phyloP scores from a whole-genome alignment of 768 basidiomycete species.

The Hericium rajendrae region DNA sequence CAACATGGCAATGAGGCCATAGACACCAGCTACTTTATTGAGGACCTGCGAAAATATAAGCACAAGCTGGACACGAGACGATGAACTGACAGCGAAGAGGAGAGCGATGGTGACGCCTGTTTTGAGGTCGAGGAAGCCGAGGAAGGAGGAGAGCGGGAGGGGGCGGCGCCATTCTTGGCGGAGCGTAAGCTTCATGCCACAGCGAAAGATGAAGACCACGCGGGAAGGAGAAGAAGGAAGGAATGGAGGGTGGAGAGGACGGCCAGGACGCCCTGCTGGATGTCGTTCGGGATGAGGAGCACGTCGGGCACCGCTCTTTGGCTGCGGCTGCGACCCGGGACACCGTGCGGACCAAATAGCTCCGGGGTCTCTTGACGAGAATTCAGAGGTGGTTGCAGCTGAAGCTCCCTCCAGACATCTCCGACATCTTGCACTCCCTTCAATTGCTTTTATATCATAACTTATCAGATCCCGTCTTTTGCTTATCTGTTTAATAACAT shows the following conservation, averaged over 20 bases:
- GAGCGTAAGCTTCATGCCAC: conserved; percentile 66
- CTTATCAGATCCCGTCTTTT: neutral
- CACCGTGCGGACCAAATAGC: too few species aligned
- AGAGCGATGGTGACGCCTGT: conserved; percentile 83
- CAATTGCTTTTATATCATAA: neutral
- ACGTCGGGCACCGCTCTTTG: neutral
- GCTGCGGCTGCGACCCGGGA: too few species aligned
- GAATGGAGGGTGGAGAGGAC: neutral
- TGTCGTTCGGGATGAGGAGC: neutral
- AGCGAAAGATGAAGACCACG: neutral
- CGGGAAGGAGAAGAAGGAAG: neutral
- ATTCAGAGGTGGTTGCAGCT: too few species aligned
- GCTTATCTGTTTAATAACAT: neutral
- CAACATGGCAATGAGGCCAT: conserved; percentile 86
- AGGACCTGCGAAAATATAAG: conserved; percentile 44
- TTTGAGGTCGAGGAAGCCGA: conserved; percentile 87
- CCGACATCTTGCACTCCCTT: too few species aligned
- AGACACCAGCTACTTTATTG: conserved; percentile 97
- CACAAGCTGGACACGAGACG: neutral
- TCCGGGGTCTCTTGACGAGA: too few species aligned
- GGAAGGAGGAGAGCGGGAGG: conserved; percentile 74
- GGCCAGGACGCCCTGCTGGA: neutral
- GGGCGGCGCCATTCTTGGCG: conserved; percentile 70
- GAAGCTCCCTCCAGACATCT: too few species aligned
- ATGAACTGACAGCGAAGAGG: conserved; percentile 70